Base-by-base conservation (phyloP, 176 grass and related monocot species). In the Aegilops sharonensis region DNA sequence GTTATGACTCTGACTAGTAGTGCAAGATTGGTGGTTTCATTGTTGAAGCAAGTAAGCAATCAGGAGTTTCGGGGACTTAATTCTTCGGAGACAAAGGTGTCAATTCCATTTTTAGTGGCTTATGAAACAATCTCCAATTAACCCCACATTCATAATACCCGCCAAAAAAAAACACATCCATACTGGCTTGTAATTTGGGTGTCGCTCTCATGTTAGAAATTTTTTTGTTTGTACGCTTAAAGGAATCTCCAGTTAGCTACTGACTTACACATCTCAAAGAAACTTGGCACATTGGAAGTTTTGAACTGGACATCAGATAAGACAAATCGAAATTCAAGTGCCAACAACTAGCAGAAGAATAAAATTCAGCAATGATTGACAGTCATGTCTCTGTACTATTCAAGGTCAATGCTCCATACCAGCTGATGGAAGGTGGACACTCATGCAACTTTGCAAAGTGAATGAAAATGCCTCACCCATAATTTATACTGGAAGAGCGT, bases 301-400 rank as follows among this genome's bases (percentile, higher is more conserved):
- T 29, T 3, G 52, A 85, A 77, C 30, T 23, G 18, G 77, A 68
- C 61, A 66, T 24, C 54, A 5, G 25, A 24, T 69, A 71, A 57
- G 63, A 86, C 29, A 86, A 72, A 82, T 25, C 5, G 8, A 32
- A 78, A 78, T 31, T 64, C 21, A 64, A 21, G 59, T n/a, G 11
- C 14, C 9, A 74, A 79, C 32, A 79, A 34, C 80, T 30, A 90
- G 29, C 5, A 45, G 4, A 75, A 81, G 40, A 82, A 77, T n/a
- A 42, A 20, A 78, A 8, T 37, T 59, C 30, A 82, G 32, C 20
- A 47, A 37, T 68, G 70, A 81, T 90, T 78, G 64, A 10, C 39
- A 71, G 21, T 5, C 3, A 31, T 65, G 29, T 56, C 45, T 68
- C 59, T 68, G 72, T 36, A 39, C 65, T 42, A 70, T 3, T 5